phyloP scores from a whole-genome alignment of 1,139 yeast genomes.

The Kurtzmaniella quercitrusa region DNA sequence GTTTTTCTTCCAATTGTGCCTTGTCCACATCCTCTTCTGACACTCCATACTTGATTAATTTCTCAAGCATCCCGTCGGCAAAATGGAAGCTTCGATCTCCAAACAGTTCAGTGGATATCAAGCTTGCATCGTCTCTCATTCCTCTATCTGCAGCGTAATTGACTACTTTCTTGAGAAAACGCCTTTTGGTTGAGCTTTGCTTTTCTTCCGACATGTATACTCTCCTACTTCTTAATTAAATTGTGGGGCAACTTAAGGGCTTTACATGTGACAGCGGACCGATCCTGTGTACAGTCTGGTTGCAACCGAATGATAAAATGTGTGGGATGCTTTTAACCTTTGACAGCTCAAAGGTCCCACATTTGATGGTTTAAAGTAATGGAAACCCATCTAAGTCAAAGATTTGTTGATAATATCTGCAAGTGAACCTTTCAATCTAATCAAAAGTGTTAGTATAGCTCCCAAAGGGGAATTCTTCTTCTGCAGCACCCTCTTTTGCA shows the following conservation, averaged over 20 bases:
- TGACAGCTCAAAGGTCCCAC: too few relatives aligned
- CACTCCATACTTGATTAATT: constrained; percentile 43
- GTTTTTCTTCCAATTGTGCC: constrained; percentile 38
- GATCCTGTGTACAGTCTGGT: background rate
- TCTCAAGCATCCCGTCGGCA: constrained; percentile 55
- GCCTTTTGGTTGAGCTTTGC: background rate
- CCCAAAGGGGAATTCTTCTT: too few relatives aligned
- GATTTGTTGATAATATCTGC: too few relatives aligned
- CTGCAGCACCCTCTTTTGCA: background rate
- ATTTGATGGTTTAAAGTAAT: too few relatives aligned
- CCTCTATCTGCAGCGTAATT: background rate
- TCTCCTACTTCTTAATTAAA: too few relatives aligned
- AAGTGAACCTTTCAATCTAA: too few relatives aligned
- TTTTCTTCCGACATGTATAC: background rate
- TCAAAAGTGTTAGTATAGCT: too few relatives aligned
- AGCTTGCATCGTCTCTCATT: background rate
- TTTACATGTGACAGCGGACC: background rate
- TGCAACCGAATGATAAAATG: too few relatives aligned
- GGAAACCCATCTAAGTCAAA: too few relatives aligned
- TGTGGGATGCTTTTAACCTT: too few relatives aligned
- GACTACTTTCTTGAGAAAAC: background rate
- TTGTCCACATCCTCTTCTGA: constrained; percentile 47
- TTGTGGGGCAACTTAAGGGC: background rate
- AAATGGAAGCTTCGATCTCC: constrained; percentile 36
- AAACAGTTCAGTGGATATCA: background rate